A percentile compares a stretch with the other conserved stretches of the same genome.
Evolutionary conservation across 441 rosid species (phyloP).

Genomic region (Populus trichocarpa): DNA sequence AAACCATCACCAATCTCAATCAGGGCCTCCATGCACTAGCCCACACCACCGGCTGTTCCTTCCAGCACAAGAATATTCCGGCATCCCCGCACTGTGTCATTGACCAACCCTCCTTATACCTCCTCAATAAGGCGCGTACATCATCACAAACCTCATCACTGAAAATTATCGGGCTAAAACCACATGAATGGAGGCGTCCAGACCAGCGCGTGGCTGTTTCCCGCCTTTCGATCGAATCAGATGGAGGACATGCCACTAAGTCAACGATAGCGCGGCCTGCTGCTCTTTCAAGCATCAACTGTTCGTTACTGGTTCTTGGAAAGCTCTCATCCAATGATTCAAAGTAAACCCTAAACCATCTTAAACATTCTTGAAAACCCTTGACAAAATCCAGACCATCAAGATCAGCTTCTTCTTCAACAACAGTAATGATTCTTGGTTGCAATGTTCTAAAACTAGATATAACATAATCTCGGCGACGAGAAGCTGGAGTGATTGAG

Average conservation of each 20-base stretch:
- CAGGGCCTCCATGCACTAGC: slow-evolving; percentile 90
- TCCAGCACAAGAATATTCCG: slow-evolving; percentile 90
- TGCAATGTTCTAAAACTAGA: slow-evolving; percentile 52
- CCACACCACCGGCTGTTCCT: slow-evolving; percentile 93
- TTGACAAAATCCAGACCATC: slow-evolving; percentile 57
- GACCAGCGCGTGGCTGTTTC: slow-evolving; percentile 81
- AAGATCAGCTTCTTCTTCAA: slow-evolving; percentile 93
- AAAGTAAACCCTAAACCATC: slow-evolving; percentile 92
- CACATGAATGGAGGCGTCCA: slow-evolving; percentile 50
- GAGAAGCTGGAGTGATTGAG: slow-evolving; percentile 41
- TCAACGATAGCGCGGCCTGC: slow-evolving; percentile 81
- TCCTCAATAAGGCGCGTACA: slow-evolving; percentile 79
- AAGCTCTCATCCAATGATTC: slow-evolving; percentile 82
- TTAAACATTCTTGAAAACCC: slow-evolving; percentile 65
- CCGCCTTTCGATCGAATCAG: slow-evolving; percentile 64
- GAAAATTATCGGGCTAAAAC: slow-evolving; percentile 37
- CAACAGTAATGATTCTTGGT: slow-evolving; percentile 71
- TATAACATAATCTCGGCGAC: slow-evolving; percentile 54
- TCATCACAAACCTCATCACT: slow-evolving; percentile 94
- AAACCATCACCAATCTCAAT: slow-evolving; percentile 8
- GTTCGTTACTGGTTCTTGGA: slow-evolving; percentile 70
- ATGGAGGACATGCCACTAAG: slow-evolving; percentile 63
- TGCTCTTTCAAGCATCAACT: slow-evolving; percentile 75
- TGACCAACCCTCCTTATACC: slow-evolving; percentile 89
- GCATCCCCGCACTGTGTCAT: slow-evolving; percentile 58